These are phyloP conservation scores for Eimeria acervulina DNA, from an alignment of 169 alveolate genomes.

Conservation along the genomic window DNA sequence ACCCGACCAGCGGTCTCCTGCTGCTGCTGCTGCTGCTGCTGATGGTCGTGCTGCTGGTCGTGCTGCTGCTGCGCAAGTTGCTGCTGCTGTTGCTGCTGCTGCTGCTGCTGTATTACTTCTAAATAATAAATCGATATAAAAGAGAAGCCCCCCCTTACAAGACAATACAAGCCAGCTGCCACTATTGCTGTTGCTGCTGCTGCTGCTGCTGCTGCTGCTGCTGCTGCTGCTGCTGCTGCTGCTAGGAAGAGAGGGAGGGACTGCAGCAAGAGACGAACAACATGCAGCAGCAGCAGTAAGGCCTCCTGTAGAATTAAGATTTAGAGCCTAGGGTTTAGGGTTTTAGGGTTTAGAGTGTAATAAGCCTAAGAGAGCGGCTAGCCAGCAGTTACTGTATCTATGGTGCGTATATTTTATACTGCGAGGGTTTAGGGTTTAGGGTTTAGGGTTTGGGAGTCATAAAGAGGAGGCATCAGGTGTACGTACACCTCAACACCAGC, in stretches of 20 bases:
- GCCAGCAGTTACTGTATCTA: neutral
- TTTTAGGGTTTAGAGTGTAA: neutral
- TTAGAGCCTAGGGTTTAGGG: neutral
- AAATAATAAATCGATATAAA: no score
- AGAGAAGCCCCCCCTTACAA: neutral
- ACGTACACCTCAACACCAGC: neutral
- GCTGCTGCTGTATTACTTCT: neutral
- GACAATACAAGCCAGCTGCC: neutral
- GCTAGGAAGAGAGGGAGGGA: neutral
- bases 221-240: conserved; percentile 1
- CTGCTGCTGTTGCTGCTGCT: neutral
- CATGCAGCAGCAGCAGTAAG: neutral
- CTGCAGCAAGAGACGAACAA: neutral
- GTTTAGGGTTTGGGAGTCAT: neutral
- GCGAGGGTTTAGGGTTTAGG: conserved; percentile 18
- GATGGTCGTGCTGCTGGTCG: neutral
- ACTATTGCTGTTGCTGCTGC: conserved; percentile 1
- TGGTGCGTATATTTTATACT: no score
- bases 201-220: conserved; percentile 34
- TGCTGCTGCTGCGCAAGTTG: neutral
- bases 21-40: conserved; percentile 25
- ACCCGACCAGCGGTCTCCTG: neutral
- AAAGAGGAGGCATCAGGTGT: neutral
- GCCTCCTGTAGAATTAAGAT: neutral
- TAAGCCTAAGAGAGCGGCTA: neutral